phyloP scores from a whole-genome alignment of 106 monocot species.

The Acanthochlamys bracteata region DNA sequence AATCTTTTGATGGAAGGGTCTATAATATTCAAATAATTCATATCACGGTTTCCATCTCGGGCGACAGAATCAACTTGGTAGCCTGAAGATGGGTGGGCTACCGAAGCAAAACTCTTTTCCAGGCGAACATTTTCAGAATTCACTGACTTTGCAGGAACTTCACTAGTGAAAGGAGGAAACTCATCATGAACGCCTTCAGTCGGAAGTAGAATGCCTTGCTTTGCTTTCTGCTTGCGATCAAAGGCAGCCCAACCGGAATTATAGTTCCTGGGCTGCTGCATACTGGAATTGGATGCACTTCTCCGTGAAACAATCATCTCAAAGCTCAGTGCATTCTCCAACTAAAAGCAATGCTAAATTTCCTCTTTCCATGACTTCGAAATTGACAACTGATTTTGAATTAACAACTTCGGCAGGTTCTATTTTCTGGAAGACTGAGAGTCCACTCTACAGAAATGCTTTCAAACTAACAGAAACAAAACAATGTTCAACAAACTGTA shows the following conservation, averaged over 20 bases:
- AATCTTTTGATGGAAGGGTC: slow-evolving; percentile 30
- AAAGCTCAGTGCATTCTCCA: not conserved
- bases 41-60: not conserved
- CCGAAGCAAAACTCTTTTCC: slow-evolving; percentile 51
- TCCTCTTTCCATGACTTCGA: not conserved
- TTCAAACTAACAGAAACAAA: not conserved
- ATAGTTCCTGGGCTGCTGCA: slow-evolving; percentile 26
- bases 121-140: not conserved
- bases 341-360: not conserved
- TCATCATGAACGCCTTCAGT: slow-evolving; percentile 27
- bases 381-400: not conserved
- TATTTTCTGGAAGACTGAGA: not conserved
- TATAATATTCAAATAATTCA: not conserved
- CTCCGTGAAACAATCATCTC: slow-evolving; percentile 11
- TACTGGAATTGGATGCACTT: slow-evolving; percentile 15
- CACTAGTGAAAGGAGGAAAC: slow-evolving; percentile 50
- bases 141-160: not conserved
- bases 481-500: no score
- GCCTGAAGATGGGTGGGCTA: slow-evolving; percentile 23
- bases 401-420: no score
- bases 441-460: slow-evolving; percentile 4
- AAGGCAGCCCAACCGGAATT: slow-evolving; percentile 84
- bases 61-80: slow-evolving; percentile 3
- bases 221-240: slow-evolving; percentile 35
- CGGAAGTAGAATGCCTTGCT: slow-evolving; percentile 8